Base-by-base conservation (phyloP, 257 asterid species). In the Solanum corneliomulleri region DNA sequence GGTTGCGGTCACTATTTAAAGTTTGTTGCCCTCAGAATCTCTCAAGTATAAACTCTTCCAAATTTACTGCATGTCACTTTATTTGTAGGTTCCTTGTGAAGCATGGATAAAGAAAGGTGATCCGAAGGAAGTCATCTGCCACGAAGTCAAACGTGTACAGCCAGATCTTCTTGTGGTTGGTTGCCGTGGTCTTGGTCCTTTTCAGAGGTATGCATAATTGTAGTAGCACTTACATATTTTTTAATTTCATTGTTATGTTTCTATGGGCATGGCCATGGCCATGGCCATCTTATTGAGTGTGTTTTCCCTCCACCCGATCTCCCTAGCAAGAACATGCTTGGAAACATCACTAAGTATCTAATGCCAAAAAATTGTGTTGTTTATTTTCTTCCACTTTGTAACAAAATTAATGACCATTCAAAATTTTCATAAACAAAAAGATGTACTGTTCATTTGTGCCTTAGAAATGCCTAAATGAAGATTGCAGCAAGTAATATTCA, bases 101-200 rank as follows among this genome's bases (percentile, higher is more conserved):
- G 94, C 99, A 86, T 92, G 99, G 99, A 82, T 93, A 85, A 95
- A 90, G 93, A 90, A 35, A 89, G 99, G 99, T 75, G 97, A 95
- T 88, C 91, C 99, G 18, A 94, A 92, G 88, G 98, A 95, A 89
- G 92, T 95, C 88, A 94, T 96, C 85, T 94, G 98, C 89, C 92
- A 87, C 83, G 98, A 94, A 90, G 98, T 91, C 82, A 88, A 64
- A 72, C 97, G 97, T 11, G 88, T 93, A 56, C 91, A 85, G 58
- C 98, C 99, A 23, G 99, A 96, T 90, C 90, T 96, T 74, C 97
- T 96, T 88, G 97, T 96, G 70, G 93, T 96, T 31, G 99, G 99
- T 82, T 91, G 94, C 93, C 91, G 99, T 89, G 98, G 98, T 80
- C 98, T 96, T 6, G 98, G 97, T 88, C 99, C 99, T 86, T 96